Percentiles rank a stretch among this genome's conserved stretches.
Conservation (phyloP, 805 yeast species). For the Starmerella khaoyaiensis region DNA sequence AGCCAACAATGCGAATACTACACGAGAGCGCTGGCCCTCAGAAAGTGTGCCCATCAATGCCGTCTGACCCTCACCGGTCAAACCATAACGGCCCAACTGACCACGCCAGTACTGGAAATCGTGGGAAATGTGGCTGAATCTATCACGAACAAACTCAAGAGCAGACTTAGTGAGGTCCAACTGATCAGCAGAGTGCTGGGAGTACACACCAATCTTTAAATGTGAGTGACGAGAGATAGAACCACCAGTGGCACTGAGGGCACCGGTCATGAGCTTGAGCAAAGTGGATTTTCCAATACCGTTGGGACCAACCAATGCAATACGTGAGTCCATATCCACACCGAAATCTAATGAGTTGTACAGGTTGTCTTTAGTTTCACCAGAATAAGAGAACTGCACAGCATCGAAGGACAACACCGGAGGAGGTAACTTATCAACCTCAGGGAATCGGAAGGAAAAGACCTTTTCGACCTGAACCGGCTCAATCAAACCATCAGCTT, state of each 20-base stretch:
- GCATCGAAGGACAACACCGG: slow-evolving; percentile 96
- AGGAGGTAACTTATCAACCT: slow-evolving; percentile 94
- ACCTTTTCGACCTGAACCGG: slow-evolving; percentile 88
- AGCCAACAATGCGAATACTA: slow-evolving; percentile 91
- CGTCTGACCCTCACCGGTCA: slow-evolving; percentile 98
- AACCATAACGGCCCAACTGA: slow-evolving; percentile 94
- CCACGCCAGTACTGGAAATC: slow-evolving; percentile 95
- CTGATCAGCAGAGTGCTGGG: slow-evolving; percentile 98
- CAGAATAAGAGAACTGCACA: slow-evolving; percentile 73
- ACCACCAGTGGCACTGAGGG: slow-evolving; percentile 76
- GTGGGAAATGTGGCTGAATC: slow-evolving; percentile 78
- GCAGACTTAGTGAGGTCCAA: slow-evolving; percentile 91
- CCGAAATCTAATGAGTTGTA: slow-evolving; percentile 90
- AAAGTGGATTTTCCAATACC: slow-evolving; percentile 98
- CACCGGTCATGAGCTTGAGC: slow-evolving; percentile 94
- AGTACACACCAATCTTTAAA: slow-evolving; percentile 94
- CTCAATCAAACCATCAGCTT: slow-evolving; percentile 89
- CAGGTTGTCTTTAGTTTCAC: slow-evolving; percentile 68
- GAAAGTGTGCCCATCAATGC: slow-evolving; percentile 96
- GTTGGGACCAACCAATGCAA: slow-evolving; percentile 95
- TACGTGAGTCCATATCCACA: slow-evolving; percentile 98
- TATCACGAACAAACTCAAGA: slow-evolving; percentile 91
- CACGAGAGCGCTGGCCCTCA: slow-evolving; percentile 99
- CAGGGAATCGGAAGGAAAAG: slow-evolving; percentile 86
- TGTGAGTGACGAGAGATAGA: slow-evolving; percentile 96